Base-by-base conservation (phyloP, 1,139 yeast species). In the Zygosaccharomyces pseudobailii region DNA sequence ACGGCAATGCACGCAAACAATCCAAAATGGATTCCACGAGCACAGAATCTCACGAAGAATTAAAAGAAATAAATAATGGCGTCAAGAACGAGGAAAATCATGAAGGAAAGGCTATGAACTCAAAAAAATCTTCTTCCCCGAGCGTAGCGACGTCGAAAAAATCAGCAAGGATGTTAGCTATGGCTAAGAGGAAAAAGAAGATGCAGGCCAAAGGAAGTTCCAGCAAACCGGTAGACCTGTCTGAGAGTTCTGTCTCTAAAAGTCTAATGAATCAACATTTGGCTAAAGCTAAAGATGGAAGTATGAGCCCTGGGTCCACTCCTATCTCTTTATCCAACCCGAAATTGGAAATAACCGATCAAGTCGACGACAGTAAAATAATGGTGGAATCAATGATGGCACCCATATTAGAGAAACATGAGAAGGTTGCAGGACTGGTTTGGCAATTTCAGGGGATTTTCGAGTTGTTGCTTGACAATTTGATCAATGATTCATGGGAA, bases 381-480 rank as follows among this genome's bases (percentile, higher is more conserved):
- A 95, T 90, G 50, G 81, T 92, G 33, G 97, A 92, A 66, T 82
- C 88, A 0, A 82, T 82, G 51, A 72, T 84, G 4, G 78, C 87
- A 1, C 88, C 90, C 7, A 71, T 87, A 3, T 69, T 88, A 8
- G 82, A 88, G 6, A 85, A 84, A 58, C 90, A 87, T 55, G 80
- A 86, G 32, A 80, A 82, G 45, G 86, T 83, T 6, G 82, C 87
- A 0, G 92, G 89, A 4, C 72, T 84, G 42, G 85, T 87, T 0
- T 94, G 98, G 97, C 95, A 89, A 49, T 87, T 90, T 58, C 97
- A 90, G 72, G 96, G 97, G n/a, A 84, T 92, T n/a, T 89, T 85
- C 62, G 97, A 89, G 61, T 70, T 90, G 28, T 68, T 94, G 37
- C 71, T 88, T 53, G 81, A 81, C 38, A 96, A 90, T 59, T 70